Evolutionary conservation across 2,329 filamentous ascomycete genomes (phyloP), one percentile per base, ranked within the genome.

Genomic region (Ascochyta rabiei): DNA sequence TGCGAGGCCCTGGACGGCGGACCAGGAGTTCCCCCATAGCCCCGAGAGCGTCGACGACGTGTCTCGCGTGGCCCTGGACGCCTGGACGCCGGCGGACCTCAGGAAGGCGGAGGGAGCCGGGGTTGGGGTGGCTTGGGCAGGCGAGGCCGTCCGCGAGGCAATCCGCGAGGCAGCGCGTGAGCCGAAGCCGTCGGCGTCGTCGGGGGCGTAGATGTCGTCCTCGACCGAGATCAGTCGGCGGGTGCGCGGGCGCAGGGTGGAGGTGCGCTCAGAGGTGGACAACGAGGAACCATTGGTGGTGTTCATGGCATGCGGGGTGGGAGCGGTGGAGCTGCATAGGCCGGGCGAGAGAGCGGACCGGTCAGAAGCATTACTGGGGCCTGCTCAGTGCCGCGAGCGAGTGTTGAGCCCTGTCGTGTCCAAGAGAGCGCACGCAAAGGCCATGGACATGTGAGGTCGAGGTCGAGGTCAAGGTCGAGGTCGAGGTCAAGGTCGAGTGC

Each of bases 11-110:
- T 82, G 79, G 37, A 82, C 67, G 33, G 79, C 72, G 26, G 73
- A 77, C 79, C 79, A 81, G 15, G 79, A 79, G 55, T 72, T 80
- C 12, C 78, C 78, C 75, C 77, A 81, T 37, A 82, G 59, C 12
- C 74, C 76, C 12, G 79, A 76, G 21, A 81, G 60, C n/a, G 66
- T 60, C 21, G 63, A 60, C 12, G 70, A 63, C 7, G 71, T 60
- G 23, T 66, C 62, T 3, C 59, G 56, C 2, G 56, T 55, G 6
- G 62, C 59, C 43, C 64, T 67, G 1, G 66, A 61, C 37, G 62
- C 53, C 45, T 68, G 67, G 33, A 62, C 57, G 26, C 61, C 60
- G 16, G 64, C 48, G 10, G 66, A 62, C 37, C 61, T 63, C 45
- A 65, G 46, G 24, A 71, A 71, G 31, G 65, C 59, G 5, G 70